Evolutionary conservation across 306 rosid species (phyloP).

Genomic region (Dalbergia oliveri): DNA sequence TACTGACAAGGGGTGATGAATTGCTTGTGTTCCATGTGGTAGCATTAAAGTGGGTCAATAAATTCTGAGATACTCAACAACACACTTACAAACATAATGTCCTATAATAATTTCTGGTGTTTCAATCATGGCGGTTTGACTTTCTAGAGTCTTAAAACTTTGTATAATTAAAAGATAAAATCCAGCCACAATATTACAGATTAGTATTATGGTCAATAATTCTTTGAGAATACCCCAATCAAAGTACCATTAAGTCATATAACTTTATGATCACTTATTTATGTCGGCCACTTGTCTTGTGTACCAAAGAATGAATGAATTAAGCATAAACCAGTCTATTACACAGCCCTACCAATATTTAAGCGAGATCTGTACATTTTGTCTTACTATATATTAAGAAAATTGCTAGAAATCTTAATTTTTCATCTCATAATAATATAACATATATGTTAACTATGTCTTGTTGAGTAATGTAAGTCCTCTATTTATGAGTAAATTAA

Average conservation of each 20-base stretch:
- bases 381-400: background rate
- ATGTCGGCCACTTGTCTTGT: constrained; percentile 3
- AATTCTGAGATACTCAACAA: too few species aligned
- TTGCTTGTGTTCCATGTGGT: background rate
- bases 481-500: too few species aligned
- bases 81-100: background rate
- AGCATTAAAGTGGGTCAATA: background rate
- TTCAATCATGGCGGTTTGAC: constrained; percentile 21
- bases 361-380: constrained; percentile 12
- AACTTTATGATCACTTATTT: constrained; percentile 8
- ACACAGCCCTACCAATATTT: constrained; percentile 15
- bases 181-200: constrained; percentile 11
- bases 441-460: too few species aligned
- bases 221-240: background rate
- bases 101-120: background rate
- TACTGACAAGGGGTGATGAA: background rate
- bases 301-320: background rate
- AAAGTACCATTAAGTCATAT: background rate
- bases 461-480: too few species aligned
- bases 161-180: background rate
- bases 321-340: background rate
- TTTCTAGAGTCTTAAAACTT: background rate
- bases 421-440: too few species aligned
- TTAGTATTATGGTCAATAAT: constrained; percentile 16
- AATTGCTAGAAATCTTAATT: too few species aligned